Base-by-base conservation (phyloP, 2,329 filamentous ascomycete species). In the Elsinoe necatrix region DNA sequence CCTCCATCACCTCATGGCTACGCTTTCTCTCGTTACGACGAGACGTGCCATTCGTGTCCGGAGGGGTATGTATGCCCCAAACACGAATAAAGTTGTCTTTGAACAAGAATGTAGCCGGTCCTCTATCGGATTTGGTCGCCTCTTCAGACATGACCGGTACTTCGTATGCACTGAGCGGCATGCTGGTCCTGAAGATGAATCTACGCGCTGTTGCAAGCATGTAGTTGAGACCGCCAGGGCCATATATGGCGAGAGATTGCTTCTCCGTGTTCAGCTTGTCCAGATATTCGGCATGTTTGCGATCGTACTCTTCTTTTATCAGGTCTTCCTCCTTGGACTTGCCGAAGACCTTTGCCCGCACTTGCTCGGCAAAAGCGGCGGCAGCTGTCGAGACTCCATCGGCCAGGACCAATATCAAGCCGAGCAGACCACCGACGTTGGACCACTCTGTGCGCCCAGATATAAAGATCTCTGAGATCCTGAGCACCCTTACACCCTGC, bases 121-220 rank as follows among this genome's bases (percentile, higher is more conserved):
- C 54, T 8, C 16, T 18, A 8, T 48, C 54, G 1, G 31, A 39
- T 11, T 25, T 2, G 18, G 41, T 4, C 27, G 37, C 37, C 25
- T 18, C 29, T 37, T 21, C 39, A 2, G n/a, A 48, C 27, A 56
- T 21, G 12, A 18, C 37, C 9, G 54, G 54, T 21, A 87, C 80
- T 69, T 98, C 93, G 60, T 82, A 77, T 1, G 85, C 77, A 29
- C 73, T 75, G n/a, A 96, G 72, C 0, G 86, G 85, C 67, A 95
- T 79, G 0, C 88, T 85, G 63, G 88, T 90, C 35, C 93, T 81
- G 64, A 96, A 92, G 51, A 97, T 82, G 70, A 95, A 95, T 29
- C 84, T 77, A 45, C 93, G 81, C 14, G 86, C 85, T 0, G 90
- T 88, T n/a, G 89, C 91, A 57, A 98, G 71, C 4, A 82, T 78